These are phyloP conservation scores for Endocalyx cinctus DNA, from an alignment of 2,329 filamentous ascomycete species.

Conservation along the genomic window DNA sequence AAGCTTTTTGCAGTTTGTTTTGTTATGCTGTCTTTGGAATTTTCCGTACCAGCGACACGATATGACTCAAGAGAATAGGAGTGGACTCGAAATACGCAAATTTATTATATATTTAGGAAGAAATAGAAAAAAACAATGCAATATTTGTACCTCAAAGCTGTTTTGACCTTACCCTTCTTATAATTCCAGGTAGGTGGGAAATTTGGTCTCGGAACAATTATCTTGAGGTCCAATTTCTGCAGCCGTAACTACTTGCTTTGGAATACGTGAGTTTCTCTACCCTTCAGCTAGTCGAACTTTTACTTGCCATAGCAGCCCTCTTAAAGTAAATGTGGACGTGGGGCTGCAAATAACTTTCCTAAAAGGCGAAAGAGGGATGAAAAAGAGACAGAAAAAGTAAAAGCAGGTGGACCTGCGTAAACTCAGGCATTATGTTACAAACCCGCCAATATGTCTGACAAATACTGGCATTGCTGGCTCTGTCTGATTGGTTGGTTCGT, in stretches of 20 bases:
- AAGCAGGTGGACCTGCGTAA: too few species aligned
- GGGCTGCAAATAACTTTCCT: too few species aligned
- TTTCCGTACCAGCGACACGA: not conserved
- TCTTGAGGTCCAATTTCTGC: not conserved
- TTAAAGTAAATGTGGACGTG: too few species aligned
- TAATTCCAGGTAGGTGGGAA: not conserved
- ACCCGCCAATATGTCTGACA: too few species aligned
- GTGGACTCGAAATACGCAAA: not conserved
- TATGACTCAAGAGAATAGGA: not conserved
- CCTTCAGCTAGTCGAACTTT: not conserved
- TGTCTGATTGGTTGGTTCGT: too few species aligned
- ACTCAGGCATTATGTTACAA: too few species aligned
- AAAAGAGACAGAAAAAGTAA: too few species aligned
- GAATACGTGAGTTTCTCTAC: not conserved
- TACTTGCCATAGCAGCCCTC: too few species aligned
- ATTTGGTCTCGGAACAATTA: not conserved
- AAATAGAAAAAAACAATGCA: not conserved
- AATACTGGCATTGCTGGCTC: too few species aligned
- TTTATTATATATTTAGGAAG: not conserved
- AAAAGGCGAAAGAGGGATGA: too few species aligned
- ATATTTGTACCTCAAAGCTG: not conserved
- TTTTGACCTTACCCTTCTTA: not conserved
- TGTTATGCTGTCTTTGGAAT: not conserved
- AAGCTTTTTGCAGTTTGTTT: not conserved
- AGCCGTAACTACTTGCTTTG: not conserved